Percentiles rank a stretch among this genome's conserved stretches.
Conservation (phyloP, 345 rosid species). For the Orychophragmus violaceus region DNA sequence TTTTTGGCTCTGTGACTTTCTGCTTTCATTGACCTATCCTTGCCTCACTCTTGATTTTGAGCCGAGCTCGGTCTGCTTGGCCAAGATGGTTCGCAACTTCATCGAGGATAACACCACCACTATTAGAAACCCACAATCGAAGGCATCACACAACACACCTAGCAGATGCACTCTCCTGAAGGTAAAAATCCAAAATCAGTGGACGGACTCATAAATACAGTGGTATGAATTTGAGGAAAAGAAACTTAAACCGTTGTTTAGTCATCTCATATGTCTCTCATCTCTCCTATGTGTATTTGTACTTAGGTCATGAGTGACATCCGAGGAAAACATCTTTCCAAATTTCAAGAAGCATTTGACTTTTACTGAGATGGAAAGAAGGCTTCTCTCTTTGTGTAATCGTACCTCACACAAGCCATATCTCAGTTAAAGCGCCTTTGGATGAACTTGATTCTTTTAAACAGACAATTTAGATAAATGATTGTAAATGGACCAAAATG, state of each 20-base stretch:
- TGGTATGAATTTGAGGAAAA: background rate
- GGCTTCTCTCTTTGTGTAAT: constrained; percentile 10
- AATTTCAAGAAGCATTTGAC: constrained; percentile 17
- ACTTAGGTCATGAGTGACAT: constrained; percentile 35
- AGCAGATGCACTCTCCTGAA: constrained; percentile 7
- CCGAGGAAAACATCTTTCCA: constrained; percentile 31
- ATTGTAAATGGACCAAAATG: too few species aligned
- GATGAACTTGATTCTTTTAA: too few species aligned
- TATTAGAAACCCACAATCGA: too few species aligned
- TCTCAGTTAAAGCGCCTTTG: constrained; percentile 37
- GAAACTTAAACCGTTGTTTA: background rate
- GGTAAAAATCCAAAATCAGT: constrained; percentile 6
- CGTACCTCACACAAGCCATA: too few species aligned
- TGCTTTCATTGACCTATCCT: too few species aligned
- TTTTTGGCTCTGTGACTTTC: too few species aligned
- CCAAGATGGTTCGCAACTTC: too few species aligned
- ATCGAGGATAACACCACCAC: too few species aligned
- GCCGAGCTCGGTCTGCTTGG: too few species aligned
- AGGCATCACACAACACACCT: constrained; percentile 20
- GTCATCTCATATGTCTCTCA: constrained; percentile 3
- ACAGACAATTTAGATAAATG: too few species aligned
- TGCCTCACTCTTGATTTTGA: too few species aligned
- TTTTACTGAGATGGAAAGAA: constrained; percentile 24
- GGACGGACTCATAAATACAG: background rate
- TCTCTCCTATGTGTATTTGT: background rate